Evolutionary conservation across 2,329 filamentous ascomycete species (phyloP).

Genomic region (Venturia carpophila): DNA sequence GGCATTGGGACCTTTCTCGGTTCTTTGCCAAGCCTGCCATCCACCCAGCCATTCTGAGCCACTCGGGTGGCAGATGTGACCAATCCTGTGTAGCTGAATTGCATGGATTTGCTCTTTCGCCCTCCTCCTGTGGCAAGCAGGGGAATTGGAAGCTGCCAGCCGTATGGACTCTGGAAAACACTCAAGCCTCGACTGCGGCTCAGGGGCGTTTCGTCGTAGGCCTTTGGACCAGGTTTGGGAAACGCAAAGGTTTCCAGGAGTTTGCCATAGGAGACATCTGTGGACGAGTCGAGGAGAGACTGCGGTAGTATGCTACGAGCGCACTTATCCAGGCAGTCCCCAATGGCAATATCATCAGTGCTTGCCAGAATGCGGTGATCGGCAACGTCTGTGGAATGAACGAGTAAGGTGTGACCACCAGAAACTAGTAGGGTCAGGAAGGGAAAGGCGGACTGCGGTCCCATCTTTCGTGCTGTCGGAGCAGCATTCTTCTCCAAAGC

Average conservation of each 20-base stretch:
- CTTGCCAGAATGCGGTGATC: slow-evolving; percentile 66
- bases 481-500: slow-evolving; percentile 42
- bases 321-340: slow-evolving; percentile 82
- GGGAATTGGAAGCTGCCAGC: slow-evolving; percentile 17
- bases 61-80: slow-evolving; percentile 45
- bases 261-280: slow-evolving; percentile 58
- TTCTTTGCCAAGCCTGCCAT: slow-evolving; percentile 25
- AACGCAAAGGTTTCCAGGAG: slow-evolving; percentile 76
- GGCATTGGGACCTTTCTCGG: slow-evolving; percentile 37
- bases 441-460: slow-evolving; percentile 55
- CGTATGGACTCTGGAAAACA: slow-evolving; percentile 7
- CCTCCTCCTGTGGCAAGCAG: slow-evolving; percentile 29
- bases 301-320: slow-evolving; percentile 67
- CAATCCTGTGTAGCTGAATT: slow-evolving; percentile 69
- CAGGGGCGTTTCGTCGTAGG: neutral
- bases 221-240: slow-evolving; percentile 13
- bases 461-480: slow-evolving; percentile 15
- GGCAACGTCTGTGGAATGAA: slow-evolving; percentile 61
- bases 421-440: slow-evolving; percentile 86
- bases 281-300: slow-evolving; percentile 45
- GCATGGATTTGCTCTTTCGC: slow-evolving; percentile 40
- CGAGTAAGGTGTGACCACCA: slow-evolving; percentile 83
- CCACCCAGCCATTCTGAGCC: slow-evolving; percentile 34
- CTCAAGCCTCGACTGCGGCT: neutral
- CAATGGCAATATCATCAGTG: slow-evolving; percentile 75